Percentiles rank a stretch among this genome's conserved stretches.
These are phyloP conservation scores for Psilocybe mexicana DNA, from an alignment of 1,284 basidiomycete genomes.

Conservation along the genomic window DNA sequence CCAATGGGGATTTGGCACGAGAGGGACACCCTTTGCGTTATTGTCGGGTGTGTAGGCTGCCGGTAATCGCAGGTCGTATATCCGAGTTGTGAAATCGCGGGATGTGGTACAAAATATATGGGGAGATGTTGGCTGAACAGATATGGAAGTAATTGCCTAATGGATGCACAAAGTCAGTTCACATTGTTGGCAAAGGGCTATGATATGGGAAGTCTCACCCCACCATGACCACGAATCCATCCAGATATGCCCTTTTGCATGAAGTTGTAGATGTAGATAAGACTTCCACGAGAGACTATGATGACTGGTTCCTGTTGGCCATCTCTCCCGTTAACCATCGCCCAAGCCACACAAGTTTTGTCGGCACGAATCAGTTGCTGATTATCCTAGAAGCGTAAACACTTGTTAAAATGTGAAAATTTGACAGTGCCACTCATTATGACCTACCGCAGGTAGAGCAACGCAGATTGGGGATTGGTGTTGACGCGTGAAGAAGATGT, in stretches of 20 bases:
- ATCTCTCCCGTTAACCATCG: conserved; percentile 43
- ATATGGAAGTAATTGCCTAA: conserved; percentile 67
- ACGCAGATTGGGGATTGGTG: conserved; percentile 36
- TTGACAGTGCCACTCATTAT: background rate
- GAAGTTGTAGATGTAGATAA: conserved; percentile 56
- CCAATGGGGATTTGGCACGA: conserved; percentile 54
- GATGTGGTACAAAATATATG: conserved; percentile 69
- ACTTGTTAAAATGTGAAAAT: background rate
- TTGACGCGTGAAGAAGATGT: conserved; percentile 40
- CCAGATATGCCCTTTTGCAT: conserved; percentile 40
- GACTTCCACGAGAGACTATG: conserved; percentile 49
- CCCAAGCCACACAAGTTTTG: conserved; percentile 54
- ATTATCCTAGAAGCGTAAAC: conserved; percentile 15
- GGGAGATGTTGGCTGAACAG: conserved; percentile 56
- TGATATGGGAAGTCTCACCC: conserved; percentile 38
- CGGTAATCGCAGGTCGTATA: conserved; percentile 58
- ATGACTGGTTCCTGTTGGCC: conserved; percentile 47
- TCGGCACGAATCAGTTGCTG: conserved; percentile 31
- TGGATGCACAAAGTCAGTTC: background rate
- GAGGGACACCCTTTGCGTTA: background rate
- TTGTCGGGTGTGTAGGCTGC: conserved; percentile 17
- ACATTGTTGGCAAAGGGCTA: conserved; percentile 1
- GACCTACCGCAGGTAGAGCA: conserved; percentile 34
- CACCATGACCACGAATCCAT: conserved; percentile 66
- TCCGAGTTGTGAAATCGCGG: conserved; percentile 60